phyloP scores from a whole-genome alignment of 1,284 basidiomycete genomes.

The Cerioporus squamosus region DNA sequence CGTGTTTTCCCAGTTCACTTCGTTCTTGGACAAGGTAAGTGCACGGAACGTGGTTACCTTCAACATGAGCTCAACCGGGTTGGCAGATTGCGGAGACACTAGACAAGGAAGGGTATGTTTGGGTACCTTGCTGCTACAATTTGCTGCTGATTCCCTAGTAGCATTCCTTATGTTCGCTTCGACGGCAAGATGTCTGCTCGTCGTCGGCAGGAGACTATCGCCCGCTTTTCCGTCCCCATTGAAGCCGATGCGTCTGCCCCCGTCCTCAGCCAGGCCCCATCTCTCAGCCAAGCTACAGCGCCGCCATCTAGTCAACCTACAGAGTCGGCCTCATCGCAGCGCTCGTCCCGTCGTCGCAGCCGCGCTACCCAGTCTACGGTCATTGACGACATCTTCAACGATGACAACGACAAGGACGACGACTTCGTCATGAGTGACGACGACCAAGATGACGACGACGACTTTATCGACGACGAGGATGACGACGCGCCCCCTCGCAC shows the following conservation, averaged over 20 bases:
- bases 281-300: constrained; percentile 9
- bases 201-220: constrained; percentile 77
- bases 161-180: constrained; percentile 79
- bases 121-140: background rate
- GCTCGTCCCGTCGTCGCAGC: constrained; percentile 27
- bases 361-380: constrained; percentile 21
- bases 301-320: constrained; percentile 14
- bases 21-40: constrained; percentile 77
- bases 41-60: background rate
- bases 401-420: constrained; percentile 32
- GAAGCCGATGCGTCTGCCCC: constrained; percentile 34
- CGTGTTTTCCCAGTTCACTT: constrained; percentile 87
- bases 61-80: background rate
- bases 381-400: constrained; percentile 21
- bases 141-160: constrained; percentile 33
- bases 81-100: constrained; percentile 71
- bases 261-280: background rate
- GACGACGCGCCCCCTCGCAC: constrained; percentile 33
- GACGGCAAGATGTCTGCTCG: constrained; percentile 84
- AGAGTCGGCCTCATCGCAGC: constrained; percentile 14
- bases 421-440: constrained; percentile 35
- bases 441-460: constrained; percentile 42
- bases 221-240: constrained; percentile 72
- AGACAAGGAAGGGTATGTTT: constrained; percentile 60
- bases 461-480: constrained; percentile 47